These are phyloP conservation scores for Annona squamosa DNA, from an alignment of 164 flowering plant species.

Conservation along the genomic window DNA sequence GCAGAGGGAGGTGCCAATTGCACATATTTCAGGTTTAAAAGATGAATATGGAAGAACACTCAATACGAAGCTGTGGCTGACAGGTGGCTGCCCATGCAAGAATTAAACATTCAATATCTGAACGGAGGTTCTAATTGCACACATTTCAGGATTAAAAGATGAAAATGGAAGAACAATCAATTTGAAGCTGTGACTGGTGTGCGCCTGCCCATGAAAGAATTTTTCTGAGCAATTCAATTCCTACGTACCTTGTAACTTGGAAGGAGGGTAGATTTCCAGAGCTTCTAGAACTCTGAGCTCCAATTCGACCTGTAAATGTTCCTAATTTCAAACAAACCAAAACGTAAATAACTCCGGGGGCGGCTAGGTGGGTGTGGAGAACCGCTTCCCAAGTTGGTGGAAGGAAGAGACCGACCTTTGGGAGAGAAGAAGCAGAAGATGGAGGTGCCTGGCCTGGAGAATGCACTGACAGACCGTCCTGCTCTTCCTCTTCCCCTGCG, in stretches of 20 bases:
- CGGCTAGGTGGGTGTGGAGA: not conserved
- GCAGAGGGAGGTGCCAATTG: too few species aligned
- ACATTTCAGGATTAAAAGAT: too few species aligned
- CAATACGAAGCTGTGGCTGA: too few species aligned
- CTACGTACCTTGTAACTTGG: conserved; percentile 57
- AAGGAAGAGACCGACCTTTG: conserved; percentile 39
- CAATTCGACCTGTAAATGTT: conserved; percentile 83
- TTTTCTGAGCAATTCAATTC: not conserved
- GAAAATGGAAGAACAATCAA: too few species aligned
- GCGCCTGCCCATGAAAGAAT: too few species aligned
- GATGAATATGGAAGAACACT: too few species aligned
- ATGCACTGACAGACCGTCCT: conserved; percentile 77
- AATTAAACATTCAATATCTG: too few species aligned
- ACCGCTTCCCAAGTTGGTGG: not conserved
- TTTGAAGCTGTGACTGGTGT: too few species aligned
- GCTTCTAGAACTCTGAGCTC: conserved; percentile 83
- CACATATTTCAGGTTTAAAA: too few species aligned
- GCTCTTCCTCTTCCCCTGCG: conserved; percentile 54
- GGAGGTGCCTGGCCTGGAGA: conserved; percentile 80
- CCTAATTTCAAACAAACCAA: conserved; percentile 32
- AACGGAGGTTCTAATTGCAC: too few species aligned
- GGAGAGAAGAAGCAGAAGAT: conserved; percentile 71
- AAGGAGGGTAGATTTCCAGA: conserved; percentile 82
- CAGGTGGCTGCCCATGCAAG: too few species aligned
- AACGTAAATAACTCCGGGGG: not conserved